A percentile compares a stretch with the other conserved stretches of the same genome.
These are phyloP conservation scores for Cercis canadensis DNA, from an alignment of 306 rosid species.

Conservation along the genomic window DNA sequence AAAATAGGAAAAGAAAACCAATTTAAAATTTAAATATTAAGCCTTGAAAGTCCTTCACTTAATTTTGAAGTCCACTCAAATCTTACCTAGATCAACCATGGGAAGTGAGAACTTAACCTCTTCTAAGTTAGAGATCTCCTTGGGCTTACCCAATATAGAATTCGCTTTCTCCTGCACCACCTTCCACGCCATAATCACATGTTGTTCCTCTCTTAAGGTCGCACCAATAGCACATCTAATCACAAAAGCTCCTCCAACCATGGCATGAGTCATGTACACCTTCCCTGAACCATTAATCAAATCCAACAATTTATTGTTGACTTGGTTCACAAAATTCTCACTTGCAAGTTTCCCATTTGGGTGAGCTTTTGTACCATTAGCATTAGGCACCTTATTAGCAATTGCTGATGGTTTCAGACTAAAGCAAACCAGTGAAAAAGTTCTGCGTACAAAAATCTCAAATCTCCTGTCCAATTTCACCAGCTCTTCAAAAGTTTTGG, in stretches of 20 bases:
- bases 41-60: too few relatives aligned
- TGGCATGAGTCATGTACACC: slow-evolving; percentile 51
- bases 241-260: slow-evolving; percentile 41
- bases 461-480: slow-evolving; percentile 57
- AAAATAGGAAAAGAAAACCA: too few relatives aligned
- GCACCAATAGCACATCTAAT: slow-evolving; percentile 55
- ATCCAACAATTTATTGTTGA: slow-evolving; percentile 46
- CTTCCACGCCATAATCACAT: slow-evolving; percentile 48
- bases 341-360: too few relatives aligned
- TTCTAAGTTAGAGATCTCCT: too few relatives aligned
- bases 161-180: slow-evolving; percentile 53
- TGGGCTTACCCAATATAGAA: too few relatives aligned
- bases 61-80: too few relatives aligned
- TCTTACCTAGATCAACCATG: too few relatives aligned
- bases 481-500: slow-evolving; percentile 52
- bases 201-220: slow-evolving; percentile 52
- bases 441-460: slow-evolving; percentile 51
- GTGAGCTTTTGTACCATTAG: background rate
- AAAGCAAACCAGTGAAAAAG: slow-evolving; percentile 59
- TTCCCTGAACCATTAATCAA: slow-evolving; percentile 49
- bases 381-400: background rate
- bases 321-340: slow-evolving; percentile 35
- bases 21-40: too few relatives aligned
- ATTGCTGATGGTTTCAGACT: slow-evolving; percentile 48
- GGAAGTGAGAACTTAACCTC: too few relatives aligned